Percentiles rank a stretch among this genome's conserved stretches.
phyloP scores from a whole-genome alignment of 164 flowering plant species.

The Annona cherimola region DNA sequence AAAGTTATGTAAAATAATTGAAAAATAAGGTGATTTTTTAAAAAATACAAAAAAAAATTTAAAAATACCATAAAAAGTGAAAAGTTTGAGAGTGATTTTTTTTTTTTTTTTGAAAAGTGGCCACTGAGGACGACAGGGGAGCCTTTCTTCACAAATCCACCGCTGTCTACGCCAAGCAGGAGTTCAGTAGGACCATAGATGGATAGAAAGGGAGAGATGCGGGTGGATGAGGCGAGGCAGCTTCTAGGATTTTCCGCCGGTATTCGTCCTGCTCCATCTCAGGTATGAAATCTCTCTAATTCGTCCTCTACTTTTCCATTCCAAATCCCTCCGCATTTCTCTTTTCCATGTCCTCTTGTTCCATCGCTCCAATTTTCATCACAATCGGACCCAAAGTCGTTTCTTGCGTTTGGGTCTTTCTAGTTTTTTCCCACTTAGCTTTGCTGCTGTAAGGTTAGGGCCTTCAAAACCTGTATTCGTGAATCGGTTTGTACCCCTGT shows the following conservation, averaged over 20 bases:
- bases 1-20: too few species aligned
- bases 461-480: neutral
- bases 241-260: conserved; percentile 44
- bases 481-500: neutral
- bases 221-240: conserved; percentile 38
- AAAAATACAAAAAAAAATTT: too few species aligned
- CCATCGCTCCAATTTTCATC: neutral
- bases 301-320: neutral
- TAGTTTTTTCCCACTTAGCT: neutral
- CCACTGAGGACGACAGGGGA: too few species aligned
- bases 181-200: too few species aligned
- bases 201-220: conserved; percentile 21
- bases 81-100: too few species aligned
- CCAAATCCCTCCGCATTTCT: neutral
- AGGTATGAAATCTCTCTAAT: neutral
- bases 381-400: neutral
- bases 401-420: neutral
- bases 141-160: too few species aligned
- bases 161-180: too few species aligned
- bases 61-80: too few species aligned
- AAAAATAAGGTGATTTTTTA: too few species aligned
- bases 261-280: conserved; percentile 25
- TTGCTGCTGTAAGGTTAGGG: neutral
- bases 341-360: neutral
- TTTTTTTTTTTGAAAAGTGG: too few species aligned